Conservation (phyloP, 1,284 basidiomycete species). For the Puccinia coronata region DNA sequence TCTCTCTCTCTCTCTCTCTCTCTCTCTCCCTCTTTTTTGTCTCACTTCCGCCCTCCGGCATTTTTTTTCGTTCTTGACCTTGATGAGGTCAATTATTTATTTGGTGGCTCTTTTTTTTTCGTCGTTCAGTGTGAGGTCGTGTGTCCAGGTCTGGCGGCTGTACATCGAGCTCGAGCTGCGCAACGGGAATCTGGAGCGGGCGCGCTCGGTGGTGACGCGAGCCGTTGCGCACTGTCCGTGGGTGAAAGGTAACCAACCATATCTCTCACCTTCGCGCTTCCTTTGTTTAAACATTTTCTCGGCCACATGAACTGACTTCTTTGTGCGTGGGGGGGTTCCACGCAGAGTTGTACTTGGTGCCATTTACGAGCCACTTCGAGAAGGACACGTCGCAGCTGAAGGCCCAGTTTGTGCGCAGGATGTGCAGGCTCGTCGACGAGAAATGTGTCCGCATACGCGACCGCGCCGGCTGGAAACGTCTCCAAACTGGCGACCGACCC, state of each 20-base stretch:
- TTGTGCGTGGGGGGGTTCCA: not conserved
- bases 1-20: not conserved
- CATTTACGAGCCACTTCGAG: constrained; percentile 69
- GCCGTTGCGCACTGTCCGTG: constrained; percentile 80
- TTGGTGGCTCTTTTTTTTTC: not conserved
- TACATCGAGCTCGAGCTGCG: constrained; percentile 80
- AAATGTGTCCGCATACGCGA: constrained; percentile 72
- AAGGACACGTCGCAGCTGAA: constrained; percentile 65
- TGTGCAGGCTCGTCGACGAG: constrained; percentile 78
- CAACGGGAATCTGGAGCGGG: constrained; percentile 66
- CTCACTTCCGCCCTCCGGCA: not conserved
- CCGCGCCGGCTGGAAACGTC: too few relatives aligned
- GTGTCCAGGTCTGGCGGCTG: constrained; percentile 73
- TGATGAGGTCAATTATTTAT: too few relatives aligned
- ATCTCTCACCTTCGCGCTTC: constrained; percentile 14
- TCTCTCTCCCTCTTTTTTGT: not conserved
- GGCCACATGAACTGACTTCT: too few relatives aligned
- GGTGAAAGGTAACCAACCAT: constrained; percentile 66
- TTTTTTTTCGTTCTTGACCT: not conserved
- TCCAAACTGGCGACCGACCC: too few relatives aligned
- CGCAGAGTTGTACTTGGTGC: constrained; percentile 78
- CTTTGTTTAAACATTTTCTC: too few relatives aligned
- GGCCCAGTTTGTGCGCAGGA: too few relatives aligned
- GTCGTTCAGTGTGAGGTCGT: constrained; percentile 67
- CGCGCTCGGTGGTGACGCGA: constrained; percentile 76